A percentile compares a stretch with the other conserved stretches of the same genome.
These are phyloP conservation scores for Geotrichum restrictum DNA, from an alignment of 1,139 yeast genomes.

Conservation along the genomic window DNA sequence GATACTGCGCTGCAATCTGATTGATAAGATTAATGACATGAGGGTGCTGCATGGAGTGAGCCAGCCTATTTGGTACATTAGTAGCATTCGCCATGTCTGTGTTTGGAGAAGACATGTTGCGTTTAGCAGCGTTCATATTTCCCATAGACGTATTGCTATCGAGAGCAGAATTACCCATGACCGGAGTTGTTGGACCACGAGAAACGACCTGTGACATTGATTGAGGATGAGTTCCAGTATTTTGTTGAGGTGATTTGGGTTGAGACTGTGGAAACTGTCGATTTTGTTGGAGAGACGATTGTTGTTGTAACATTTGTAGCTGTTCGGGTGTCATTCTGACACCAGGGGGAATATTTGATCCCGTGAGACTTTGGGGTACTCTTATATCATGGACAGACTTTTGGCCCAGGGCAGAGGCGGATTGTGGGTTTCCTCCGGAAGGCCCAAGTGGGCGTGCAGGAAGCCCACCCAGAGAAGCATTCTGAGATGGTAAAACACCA, in stretches of 20 bases:
- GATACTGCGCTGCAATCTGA: constrained; percentile 66
- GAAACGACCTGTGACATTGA: constrained; percentile 3
- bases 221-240: constrained; percentile 14
- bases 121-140: constrained; percentile 9
- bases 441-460: constrained; percentile 1
- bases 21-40: constrained; percentile 68
- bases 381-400: constrained; percentile 1
- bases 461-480: background rate
- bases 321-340: constrained; percentile 16
- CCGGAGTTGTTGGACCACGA: background rate
- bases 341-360: background rate
- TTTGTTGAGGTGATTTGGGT: constrained; percentile 33
- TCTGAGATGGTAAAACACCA: constrained; percentile 5
- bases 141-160: constrained; percentile 14
- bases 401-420: background rate
- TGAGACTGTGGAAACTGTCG: constrained; percentile 30
- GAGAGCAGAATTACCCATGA: background rate
- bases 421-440: constrained; percentile 20
- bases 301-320: constrained; percentile 22
- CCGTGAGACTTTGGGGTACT: constrained; percentile 1
- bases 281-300: constrained; percentile 28
- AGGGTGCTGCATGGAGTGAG: constrained; percentile 25
- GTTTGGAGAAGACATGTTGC: constrained; percentile 1
- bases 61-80: constrained; percentile 11
- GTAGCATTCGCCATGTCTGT: background rate